Evolutionary conservation across 495 filamentous ascomycete genomes (phyloP), one percentile per base, ranked within the genome.

Genomic region (Endocarpon pusillum): DNA sequence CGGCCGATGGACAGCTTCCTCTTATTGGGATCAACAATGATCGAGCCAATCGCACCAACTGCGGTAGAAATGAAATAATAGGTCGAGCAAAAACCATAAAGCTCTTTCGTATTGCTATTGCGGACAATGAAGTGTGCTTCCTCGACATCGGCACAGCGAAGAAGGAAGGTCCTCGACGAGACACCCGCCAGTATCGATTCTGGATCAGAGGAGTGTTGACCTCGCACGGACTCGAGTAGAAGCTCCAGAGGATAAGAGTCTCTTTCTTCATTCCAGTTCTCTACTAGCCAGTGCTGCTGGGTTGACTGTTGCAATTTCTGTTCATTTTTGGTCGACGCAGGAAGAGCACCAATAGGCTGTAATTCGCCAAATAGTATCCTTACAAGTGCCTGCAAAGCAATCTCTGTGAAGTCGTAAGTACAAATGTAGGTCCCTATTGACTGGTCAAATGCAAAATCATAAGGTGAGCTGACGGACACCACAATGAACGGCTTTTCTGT

Each of bases 361-460:
- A 83, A 58, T 29, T 85, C 80, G 10, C 84, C 84, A 46, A 80
- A 84, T 2, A 93, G 51, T 3, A 79, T 75, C 28, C 83, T 75
- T 19, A 86, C 82, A 6, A 93, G 57, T 2, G 83, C 78, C 35
- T 74, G 70, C 59, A 92, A 68, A 16, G 84, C 83, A 0, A 80
- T 86, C 43, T 93, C 84, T 3, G 84, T 93, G 48, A 89, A 91
- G 57, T 93, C 84, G 46, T 86, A 93, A 0, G 84, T 93, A 55
- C 84, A 93, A 31, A 93, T 64, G 47, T 91, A 93, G 3, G 84
- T 91, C 6, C 77, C 78, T 19, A 93, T 81, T 3, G 73, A 66
- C 34, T 74, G 70, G 40, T 93, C 84, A 73, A 81, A 84, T n/a
- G 81, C 84, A 52, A 93, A 93, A 51, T 93, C 84, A 52, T 91